Evolutionary conservation across 1,139 yeast species (phyloP).

Genomic region (Eremothecium cymbalariae): DNA sequence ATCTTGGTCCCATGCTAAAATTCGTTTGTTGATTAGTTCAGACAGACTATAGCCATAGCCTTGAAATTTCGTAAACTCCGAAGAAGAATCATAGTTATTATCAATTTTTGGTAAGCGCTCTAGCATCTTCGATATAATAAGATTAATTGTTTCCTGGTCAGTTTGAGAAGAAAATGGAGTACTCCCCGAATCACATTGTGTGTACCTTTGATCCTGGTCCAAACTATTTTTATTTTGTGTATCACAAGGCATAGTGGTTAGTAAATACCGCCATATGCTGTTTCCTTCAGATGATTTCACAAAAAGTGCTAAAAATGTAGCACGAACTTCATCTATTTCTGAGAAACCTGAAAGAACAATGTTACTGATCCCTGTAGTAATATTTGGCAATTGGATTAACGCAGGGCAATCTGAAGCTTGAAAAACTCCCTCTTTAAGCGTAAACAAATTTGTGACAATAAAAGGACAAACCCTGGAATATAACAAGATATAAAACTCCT

Average conservation of each 20-base stretch:
- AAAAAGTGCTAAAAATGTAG: not conserved
- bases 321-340: not conserved
- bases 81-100: conserved; percentile 1
- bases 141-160: not conserved
- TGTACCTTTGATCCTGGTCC: not conserved
- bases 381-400: conserved; percentile 15
- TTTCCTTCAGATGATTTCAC: not conserved
- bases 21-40: conserved; percentile 16
- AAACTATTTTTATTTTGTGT: not conserved
- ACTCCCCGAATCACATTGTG: not conserved
- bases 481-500: conserved; percentile 15
- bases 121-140: not conserved
- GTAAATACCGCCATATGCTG: conserved; percentile 1
- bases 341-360: conserved; percentile 7
- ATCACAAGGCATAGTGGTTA: not conserved
- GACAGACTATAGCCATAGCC: conserved; percentile 24
- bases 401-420: conserved; percentile 17
- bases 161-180: not conserved
- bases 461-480: conserved; percentile 20
- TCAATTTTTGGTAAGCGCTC: not conserved
- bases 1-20: conserved; percentile 4
- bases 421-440: conserved; percentile 10
- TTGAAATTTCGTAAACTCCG: conserved; percentile 15
- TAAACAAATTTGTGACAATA: conserved; percentile 21
- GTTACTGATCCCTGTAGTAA: conserved; percentile 12